Base-by-base conservation (phyloP, 2,329 filamentous ascomycete genomes). In the Rachicladosporium sp. region DNA sequence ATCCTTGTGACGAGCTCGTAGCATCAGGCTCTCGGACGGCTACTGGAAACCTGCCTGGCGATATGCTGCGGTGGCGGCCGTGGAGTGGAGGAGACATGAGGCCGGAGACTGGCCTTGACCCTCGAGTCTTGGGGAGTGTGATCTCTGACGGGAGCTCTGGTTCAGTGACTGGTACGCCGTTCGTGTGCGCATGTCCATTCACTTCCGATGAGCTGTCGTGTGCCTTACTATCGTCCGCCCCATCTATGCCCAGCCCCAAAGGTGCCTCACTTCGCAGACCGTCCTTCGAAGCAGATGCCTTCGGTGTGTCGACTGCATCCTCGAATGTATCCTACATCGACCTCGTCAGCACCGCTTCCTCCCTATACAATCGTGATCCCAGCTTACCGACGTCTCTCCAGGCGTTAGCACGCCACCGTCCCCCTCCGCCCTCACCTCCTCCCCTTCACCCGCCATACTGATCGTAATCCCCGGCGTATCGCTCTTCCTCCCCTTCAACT, bases 281-380 rank as follows among this genome's bases (percentile, higher is more conserved):
- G 29, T 35, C 27, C 8, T 41, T 30, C 21, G 15, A 21, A 10
- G 10, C 29, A 13, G 29, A n/a, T 33, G 50, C 50, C 11, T 46
- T 40, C 8, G 54, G 48, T 37, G 70, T 74, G 60, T 84, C 81
- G 50, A 76, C 66, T 40, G 84, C 86, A 68, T 94, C 86, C 64
- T 47, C 85, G 55, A 93, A 93, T 10, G 74, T 74, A 53, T 88
- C 80, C 80, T 85, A 57, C 29, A 10, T 12, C 15, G 23, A 36
- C 10, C 27, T 15, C 21, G 29, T 42, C 23, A 42, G 40, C 29
- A 8, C 31, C 31, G 29, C 23, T 31, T 37, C 21, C 19, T 29
- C 10, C 13, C 12, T 15, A 11, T 11, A 9, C 11, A 8, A 21
- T n/a, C 23, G 31, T 11, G 10, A 27, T 32, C 9, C 11, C 15